Conservation (phyloP, 495 filamentous ascomycete genomes). For the Darksidea phi region DNA sequence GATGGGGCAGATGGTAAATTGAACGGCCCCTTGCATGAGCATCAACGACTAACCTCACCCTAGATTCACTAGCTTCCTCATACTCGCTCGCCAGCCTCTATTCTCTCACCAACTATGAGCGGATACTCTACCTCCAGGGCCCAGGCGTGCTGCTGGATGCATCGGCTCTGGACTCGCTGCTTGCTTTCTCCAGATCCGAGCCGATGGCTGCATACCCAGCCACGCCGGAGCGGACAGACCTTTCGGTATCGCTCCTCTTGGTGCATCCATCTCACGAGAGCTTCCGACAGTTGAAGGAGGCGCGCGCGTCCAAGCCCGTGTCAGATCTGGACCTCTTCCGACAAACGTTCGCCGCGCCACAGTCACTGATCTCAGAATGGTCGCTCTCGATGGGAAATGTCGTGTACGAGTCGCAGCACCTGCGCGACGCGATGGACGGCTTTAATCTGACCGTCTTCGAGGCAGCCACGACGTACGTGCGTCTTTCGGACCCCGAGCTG, state of each 20-base stretch:
- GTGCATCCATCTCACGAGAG: constrained; percentile 36
- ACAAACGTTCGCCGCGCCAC: constrained; percentile 31
- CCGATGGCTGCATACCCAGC: constrained; percentile 43
- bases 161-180: constrained; percentile 46
- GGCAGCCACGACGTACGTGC: constrained; percentile 45
- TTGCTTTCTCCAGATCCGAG: constrained; percentile 42
- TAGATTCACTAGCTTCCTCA: constrained; percentile 37
- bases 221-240: constrained; percentile 30
- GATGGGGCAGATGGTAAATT: constrained; percentile 35
- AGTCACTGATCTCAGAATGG: constrained; percentile 34
- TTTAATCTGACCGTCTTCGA: constrained; percentile 47
- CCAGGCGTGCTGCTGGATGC: constrained; percentile 48
- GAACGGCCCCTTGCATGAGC: constrained; percentile 4
- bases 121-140: constrained; percentile 45
- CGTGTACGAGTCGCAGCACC: constrained; percentile 31
- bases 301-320: constrained; percentile 18
- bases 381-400: constrained; percentile 35
- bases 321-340: constrained; percentile 40
- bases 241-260: constrained; percentile 38
- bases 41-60: constrained; percentile 19
- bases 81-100: constrained; percentile 46
- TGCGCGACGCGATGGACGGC: constrained; percentile 30
- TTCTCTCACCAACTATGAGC: constrained; percentile 46
- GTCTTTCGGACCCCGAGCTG: constrained; percentile 46
- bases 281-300: constrained; percentile 24